phyloP scores from a whole-genome alignment of 805 yeast species.

The Isabelozyma pseudorhagii region DNA sequence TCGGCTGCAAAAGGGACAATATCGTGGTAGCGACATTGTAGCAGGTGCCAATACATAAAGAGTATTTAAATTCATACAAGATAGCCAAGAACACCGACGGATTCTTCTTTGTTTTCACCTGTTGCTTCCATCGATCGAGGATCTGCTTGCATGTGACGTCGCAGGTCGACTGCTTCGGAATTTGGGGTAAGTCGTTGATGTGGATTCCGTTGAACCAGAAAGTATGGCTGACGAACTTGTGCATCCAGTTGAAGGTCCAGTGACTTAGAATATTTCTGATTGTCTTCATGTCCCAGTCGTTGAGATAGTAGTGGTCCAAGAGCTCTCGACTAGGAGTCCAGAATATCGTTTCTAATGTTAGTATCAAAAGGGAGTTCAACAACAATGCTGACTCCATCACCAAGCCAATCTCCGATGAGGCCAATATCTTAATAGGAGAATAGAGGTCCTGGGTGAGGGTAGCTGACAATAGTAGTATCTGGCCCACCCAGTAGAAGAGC shows the following conservation, averaged over 20 bases:
- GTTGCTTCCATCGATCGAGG: constrained; percentile 11
- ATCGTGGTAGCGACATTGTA: constrained; percentile 6
- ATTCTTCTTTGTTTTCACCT: not conserved
- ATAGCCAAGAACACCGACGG: not conserved
- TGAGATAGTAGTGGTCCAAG: constrained; percentile 2
- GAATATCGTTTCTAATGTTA: not conserved
- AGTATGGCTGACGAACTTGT: constrained; percentile 9
- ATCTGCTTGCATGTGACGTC: constrained; percentile 8
- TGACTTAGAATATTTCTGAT: constrained; percentile 11
- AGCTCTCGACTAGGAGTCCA: constrained; percentile 3
- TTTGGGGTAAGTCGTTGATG: constrained; percentile 7
- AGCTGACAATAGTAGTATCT: not conserved
- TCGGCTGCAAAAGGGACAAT: not conserved
- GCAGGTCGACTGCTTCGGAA: not conserved
- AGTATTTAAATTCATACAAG: not conserved
- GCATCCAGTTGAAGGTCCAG: constrained; percentile 16
- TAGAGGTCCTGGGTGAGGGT: not conserved
- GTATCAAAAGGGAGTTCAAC: not conserved
- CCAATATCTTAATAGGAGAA: not conserved
- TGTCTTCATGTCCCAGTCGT: constrained; percentile 5
- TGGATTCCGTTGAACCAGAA: constrained; percentile 8
- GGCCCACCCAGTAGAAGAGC: not conserved
- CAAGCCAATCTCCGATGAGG: not conserved
- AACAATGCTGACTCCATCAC: not conserved
- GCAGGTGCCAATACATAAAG: not conserved